Conservation (phyloP, 805 yeast genomes). For the Ogataea glucozyma region DNA sequence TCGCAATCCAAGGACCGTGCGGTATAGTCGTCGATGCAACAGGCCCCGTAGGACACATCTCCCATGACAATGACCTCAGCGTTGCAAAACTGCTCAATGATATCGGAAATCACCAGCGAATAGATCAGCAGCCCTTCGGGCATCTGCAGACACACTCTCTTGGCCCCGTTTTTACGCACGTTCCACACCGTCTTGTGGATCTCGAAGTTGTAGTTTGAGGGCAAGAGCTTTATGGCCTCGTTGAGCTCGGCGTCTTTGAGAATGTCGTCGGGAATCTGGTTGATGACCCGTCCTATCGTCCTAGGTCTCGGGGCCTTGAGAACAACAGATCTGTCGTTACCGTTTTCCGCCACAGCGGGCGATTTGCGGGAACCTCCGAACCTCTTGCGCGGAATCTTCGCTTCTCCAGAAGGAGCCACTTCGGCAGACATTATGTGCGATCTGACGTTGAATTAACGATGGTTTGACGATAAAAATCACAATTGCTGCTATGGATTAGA, state of each 20-base stretch:
- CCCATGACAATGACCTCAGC: constrained; percentile 96
- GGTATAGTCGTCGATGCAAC: constrained; percentile 95
- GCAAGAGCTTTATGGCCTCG: constrained; percentile 77
- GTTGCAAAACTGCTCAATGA: constrained; percentile 83
- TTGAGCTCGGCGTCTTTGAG: constrained; percentile 78
- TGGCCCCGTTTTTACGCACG: constrained; percentile 70
- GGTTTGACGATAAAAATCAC: too few species aligned
- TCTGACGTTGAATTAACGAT: too few species aligned
- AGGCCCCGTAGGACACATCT: constrained; percentile 97
- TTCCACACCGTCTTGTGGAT: constrained; percentile 96
- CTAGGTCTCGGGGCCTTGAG: constrained; percentile 2
- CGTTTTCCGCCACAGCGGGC: not conserved
- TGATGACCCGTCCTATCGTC: constrained; percentile 43
- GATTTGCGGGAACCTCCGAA: constrained; percentile 4
- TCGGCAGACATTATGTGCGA: not conserved
- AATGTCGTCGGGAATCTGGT: constrained; percentile 88
- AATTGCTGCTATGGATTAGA: too few species aligned
- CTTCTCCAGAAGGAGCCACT: not conserved
- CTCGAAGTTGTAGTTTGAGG: constrained; percentile 92
- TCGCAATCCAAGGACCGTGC: constrained; percentile 94
- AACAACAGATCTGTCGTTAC: constrained; percentile 4
- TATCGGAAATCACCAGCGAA: constrained; percentile 87
- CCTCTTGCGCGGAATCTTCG: constrained; percentile 4
- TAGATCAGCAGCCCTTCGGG: constrained; percentile 94
- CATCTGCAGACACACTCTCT: constrained; percentile 91